These are phyloP conservation scores for Naganishia randhawae DNA, from an alignment of 768 basidiomycete genomes.

Conservation along the genomic window DNA sequence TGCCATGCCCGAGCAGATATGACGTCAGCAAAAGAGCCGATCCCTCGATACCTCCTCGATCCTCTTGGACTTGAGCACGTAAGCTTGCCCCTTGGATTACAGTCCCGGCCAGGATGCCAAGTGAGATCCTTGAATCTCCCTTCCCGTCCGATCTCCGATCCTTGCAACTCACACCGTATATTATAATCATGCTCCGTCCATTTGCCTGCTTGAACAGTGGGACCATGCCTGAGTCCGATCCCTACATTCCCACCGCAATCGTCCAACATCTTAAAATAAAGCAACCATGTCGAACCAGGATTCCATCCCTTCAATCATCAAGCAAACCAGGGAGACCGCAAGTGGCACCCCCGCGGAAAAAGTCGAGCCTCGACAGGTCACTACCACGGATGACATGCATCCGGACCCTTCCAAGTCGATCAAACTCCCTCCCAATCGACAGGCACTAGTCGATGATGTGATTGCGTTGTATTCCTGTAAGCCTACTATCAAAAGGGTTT, in stretches of 20 bases:
- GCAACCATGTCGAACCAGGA: slow-evolving; percentile 18
- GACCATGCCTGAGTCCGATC: background rate
- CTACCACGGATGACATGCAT: slow-evolving; percentile 44
- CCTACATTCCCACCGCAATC: no score
- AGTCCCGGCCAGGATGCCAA: background rate
- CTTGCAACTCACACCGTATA: background rate
- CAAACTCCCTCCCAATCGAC: slow-evolving; percentile 51
- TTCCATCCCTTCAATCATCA: slow-evolving; percentile 41
- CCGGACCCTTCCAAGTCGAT: slow-evolving; percentile 52
- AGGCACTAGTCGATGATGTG: slow-evolving; percentile 53
- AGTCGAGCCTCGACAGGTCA: slow-evolving; percentile 52
- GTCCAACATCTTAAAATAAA: background rate
- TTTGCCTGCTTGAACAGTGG: no score
- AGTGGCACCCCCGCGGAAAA: slow-evolving; percentile 51
- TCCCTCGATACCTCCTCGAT: background rate
- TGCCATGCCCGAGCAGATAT: background rate
- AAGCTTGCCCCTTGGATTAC: background rate
- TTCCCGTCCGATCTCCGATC: slow-evolving; percentile 5
- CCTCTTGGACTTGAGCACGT: background rate
- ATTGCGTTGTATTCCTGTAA: slow-evolving; percentile 53
- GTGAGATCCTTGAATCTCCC: background rate
- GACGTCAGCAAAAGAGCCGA: slow-evolving; percentile 1
- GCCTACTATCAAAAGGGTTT: slow-evolving; percentile 52
- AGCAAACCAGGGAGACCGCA: slow-evolving; percentile 38
- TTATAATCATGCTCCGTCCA: background rate